Base-by-base conservation (phyloP, 1,139 yeast genomes). In the Scheffersomyces stambukii region DNA sequence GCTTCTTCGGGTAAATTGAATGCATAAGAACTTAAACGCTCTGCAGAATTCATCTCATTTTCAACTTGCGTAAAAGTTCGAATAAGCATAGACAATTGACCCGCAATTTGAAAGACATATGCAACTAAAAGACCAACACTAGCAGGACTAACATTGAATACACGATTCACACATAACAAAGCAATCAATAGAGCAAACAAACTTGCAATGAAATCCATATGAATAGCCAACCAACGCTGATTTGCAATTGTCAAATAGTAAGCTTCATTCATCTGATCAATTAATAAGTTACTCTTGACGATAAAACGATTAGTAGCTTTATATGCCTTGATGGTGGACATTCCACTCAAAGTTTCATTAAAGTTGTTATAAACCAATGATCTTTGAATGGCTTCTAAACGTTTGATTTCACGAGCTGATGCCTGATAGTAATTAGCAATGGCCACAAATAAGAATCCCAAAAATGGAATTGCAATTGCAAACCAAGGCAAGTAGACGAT, bases 21-120 rank as follows among this genome's bases (percentile, higher is more conserved):
- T 0, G 91, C 93, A 55, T 85, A 84, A 33, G 79, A 72, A 40
- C 76, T 69, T 37, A 88, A 57, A 50, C 96, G 72, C 57, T 86
- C 95, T 6, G 81, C 91, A 8, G 93, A 77, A 47, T 82, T 84
- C 86, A 85, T 73, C 50, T 81, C 82, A 54, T 82, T 85, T 51
- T 85, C 95, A 16, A 82, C 73, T 46, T 80, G 82, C 1, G 95
- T 83, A 37, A 64, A 57, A 7, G 81, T 63, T 47, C 77, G 59
- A 33, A 77, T 57, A 36, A 75, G 56, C 53, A 72, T 52, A 3
- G 76, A 65, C 36, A 77, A 57, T 36, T 64, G 58, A 28, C 71
- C 69, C 4, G 77, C 70, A 30, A 77, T 60, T 31, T 66, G 72
- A 32, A 75, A 55, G 20, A 74, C 72, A 52, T 77, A 79, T 2